Conservation (phyloP, 2,329 filamentous ascomycete species). For the Colletotrichum camelliae region DNA sequence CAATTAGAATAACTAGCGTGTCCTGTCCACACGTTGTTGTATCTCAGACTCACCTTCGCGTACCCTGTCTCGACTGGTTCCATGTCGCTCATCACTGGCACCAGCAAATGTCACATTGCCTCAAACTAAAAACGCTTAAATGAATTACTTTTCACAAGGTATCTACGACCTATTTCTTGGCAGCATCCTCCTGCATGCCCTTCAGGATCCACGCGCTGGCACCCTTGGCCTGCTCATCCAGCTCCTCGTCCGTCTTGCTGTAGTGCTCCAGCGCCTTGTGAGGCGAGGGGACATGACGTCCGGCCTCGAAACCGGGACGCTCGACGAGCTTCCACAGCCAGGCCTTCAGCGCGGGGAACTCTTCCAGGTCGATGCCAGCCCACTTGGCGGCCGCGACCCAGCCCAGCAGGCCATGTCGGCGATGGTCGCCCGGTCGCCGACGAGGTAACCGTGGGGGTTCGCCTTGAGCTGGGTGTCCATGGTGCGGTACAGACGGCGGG, state of each 20-base stretch:
- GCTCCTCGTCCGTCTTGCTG: conserved; percentile 52
- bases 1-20: not conserved
- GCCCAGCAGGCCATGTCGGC: conserved; percentile 82
- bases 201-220: conserved; percentile 66
- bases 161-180: conserved; percentile 45
- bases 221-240: conserved; percentile 61
- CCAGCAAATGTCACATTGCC: not conserved
- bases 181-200: conserved; percentile 69
- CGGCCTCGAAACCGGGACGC: conserved; percentile 77
- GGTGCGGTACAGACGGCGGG: conserved; percentile 79
- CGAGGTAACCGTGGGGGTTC: conserved; percentile 61
- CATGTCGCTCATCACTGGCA: not conserved
- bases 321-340: conserved; percentile 78
- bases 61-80: not conserved
- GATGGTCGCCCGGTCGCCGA: conserved; percentile 73
- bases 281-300: conserved; percentile 71
- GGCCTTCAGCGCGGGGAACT: conserved; percentile 77
- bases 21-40: not conserved
- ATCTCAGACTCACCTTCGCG: not conserved
- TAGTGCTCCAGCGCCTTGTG: conserved; percentile 63
- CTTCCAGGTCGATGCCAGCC: conserved; percentile 63
- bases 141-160: not conserved
- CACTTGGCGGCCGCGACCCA: conserved; percentile 67
- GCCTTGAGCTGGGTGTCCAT: conserved; percentile 73
- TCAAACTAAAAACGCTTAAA: not conserved